phyloP scores from a whole-genome alignment of 345 rosid genomes.

The Mallotus nudiflorus region DNA sequence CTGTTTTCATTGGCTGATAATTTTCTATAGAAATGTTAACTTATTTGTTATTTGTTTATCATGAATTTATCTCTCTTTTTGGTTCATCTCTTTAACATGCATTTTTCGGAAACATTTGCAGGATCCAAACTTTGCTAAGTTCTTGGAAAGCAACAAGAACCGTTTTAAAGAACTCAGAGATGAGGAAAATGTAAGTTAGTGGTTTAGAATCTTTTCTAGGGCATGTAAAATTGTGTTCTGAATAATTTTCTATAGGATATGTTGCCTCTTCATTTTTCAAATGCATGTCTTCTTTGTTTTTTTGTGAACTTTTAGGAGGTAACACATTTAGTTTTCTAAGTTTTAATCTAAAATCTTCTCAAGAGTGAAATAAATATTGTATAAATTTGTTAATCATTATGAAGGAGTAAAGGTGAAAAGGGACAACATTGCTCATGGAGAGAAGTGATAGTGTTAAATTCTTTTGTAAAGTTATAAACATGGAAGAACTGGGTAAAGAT shows the following conservation, averaged over 20 bases:
- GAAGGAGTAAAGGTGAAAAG: not conserved
- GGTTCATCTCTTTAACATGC: not conserved
- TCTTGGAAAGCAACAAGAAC: conserved; percentile 48
- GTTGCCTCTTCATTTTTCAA: not conserved
- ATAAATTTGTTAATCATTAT: not conserved
- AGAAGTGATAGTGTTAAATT: not conserved
- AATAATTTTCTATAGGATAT: not conserved
- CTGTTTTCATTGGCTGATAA: not conserved
- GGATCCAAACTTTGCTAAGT: conserved; percentile 58
- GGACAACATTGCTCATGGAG: not conserved
- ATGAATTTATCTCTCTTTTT: not conserved
- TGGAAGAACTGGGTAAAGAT: no score
- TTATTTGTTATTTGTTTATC: not conserved
- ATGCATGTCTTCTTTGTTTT: not conserved
- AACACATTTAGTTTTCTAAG: not conserved
- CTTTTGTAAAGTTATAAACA: no score
- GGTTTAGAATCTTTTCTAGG: not conserved
- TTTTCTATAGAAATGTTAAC: not conserved
- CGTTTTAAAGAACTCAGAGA: conserved; percentile 32
- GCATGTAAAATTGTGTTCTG: conserved; percentile 1
- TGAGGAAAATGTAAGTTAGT: conserved; percentile 57
- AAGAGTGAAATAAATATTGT: not conserved
- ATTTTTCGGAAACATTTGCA: conserved; percentile 24
- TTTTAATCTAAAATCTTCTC: not conserved
- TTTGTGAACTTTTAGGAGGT: not conserved